Percentiles rank a stretch among this genome's conserved stretches.
These are phyloP conservation scores for Sarcodon aspratus DNA, from an alignment of 768 basidiomycete genomes.

Conservation along the genomic window DNA sequence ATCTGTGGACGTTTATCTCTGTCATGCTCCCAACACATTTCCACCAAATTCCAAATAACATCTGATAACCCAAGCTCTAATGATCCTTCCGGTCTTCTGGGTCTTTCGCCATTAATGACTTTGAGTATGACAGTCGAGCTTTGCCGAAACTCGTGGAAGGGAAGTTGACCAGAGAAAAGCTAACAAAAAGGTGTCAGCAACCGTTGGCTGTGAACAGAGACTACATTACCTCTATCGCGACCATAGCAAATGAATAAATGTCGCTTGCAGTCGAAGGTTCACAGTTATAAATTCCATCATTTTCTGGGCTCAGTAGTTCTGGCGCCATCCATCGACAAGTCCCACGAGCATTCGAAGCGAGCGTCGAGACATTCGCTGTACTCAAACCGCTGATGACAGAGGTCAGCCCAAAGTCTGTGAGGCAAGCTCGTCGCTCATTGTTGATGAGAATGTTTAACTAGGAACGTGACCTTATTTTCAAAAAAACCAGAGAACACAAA, in stretches of 20 bases:
- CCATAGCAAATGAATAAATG: conserved; percentile 4
- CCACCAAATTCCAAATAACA: conserved; percentile 2
- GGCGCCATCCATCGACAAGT: conserved; percentile 8
- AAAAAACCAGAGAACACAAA: not conserved
- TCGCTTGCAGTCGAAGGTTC: conserved; percentile 2
- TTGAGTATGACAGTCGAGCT: not conserved
- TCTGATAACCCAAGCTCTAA: not conserved
- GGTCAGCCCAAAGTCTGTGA: conserved; percentile 8
- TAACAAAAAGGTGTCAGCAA: not conserved
- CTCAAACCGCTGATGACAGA: conserved; percentile 4
- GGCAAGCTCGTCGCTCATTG: not conserved
- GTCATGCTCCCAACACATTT: conserved; percentile 3
- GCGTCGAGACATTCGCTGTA: not conserved
- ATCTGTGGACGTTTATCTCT: not conserved
- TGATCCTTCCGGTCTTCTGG: not conserved
- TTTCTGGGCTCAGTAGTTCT: conserved; percentile 1
- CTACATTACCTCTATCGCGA: conserved; percentile 1
- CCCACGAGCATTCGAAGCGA: not conserved
- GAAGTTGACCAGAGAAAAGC: not conserved
- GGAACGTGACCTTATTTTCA: not conserved
- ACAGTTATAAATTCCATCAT: not conserved
- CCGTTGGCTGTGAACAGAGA: too few species aligned
- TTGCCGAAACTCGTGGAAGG: not conserved
- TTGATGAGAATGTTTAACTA: not conserved
- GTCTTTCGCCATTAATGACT: not conserved